Evolutionary conservation across 495 filamentous ascomycete species (phyloP), one percentile per base, ranked within the genome.

Genomic region (Tirmania nivea): DNA sequence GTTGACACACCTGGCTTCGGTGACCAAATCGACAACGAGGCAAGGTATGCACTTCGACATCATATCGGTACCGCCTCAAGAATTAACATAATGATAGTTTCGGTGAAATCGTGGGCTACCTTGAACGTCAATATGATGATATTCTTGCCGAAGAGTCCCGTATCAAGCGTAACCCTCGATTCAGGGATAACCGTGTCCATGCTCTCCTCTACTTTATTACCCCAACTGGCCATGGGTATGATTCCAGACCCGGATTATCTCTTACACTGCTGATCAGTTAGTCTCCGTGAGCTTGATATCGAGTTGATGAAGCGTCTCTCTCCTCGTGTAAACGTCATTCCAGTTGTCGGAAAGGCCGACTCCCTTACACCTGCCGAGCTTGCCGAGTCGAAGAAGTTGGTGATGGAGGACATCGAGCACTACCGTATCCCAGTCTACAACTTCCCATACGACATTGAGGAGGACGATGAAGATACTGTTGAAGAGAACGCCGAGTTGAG

Each of bases 361-460:
- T 88, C 90, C 31, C 82, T 97, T 54, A 97, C 90, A 49, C 92
- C 92, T 48, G 81, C 84, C 51, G 90, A 97, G 70, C 78, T 96
- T 53, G 90, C 90, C 53, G 92, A 97, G 69, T 95, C 89, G 39
- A 97, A 97, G 78, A 96, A 95, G 73, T 75, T 97, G 51, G 87
- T 97, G 63, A 97, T 97, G 92, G 90, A 97, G 72, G 90, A 97
- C 64, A 97, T 97, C 59, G 90, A 97, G 68, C 90, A 97, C 70
- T 97, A 97, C 75, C 84, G 90, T 67, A 97, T 97, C 62, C 90
- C 90, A 37, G 92, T 97, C 60, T 97, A 97, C 79, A 97, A 97
- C 77, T 97, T 97, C 75, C 90, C 90, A 35, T 97, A 97, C 72
- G 90, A 97, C 66, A 90, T 96, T 55, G 90, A 97, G 71, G 90